phyloP scores from a whole-genome alignment of 2,329 filamentous ascomycete species.

The Zymoseptoria pseudotritici region DNA sequence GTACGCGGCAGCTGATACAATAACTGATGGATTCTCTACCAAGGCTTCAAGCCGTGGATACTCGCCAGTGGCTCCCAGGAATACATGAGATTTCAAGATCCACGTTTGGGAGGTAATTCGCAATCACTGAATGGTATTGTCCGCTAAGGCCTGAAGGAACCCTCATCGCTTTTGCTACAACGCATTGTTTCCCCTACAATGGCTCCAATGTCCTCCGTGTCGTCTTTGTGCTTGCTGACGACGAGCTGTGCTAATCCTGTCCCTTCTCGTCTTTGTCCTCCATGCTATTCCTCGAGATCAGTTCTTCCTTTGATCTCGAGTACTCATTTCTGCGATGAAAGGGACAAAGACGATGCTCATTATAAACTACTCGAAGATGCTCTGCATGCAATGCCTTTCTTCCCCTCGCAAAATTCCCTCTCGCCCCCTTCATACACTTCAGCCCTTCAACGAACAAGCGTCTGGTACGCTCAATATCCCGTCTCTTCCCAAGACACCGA shows the following conservation, averaged over 20 bases:
- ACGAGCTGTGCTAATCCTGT: neutral
- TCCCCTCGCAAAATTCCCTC: neutral
- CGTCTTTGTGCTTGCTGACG: neutral
- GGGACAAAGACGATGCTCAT: neutral
- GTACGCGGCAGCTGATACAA: no score
- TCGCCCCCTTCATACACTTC: neutral
- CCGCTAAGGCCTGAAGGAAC: neutral
- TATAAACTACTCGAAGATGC: neutral
- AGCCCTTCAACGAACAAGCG: neutral
- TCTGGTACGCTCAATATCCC: neutral
- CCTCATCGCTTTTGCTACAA: neutral
- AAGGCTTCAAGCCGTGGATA: no score
- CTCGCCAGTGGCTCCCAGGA: neutral
- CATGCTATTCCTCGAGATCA: neutral
- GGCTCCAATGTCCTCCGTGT: neutral
- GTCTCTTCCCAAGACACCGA: neutral
- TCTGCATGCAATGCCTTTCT: neutral
- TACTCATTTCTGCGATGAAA: neutral
- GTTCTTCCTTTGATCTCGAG: neutral
- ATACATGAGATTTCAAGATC: no score
- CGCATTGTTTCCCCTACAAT: neutral
- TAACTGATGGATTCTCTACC: no score
- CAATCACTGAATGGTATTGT: neutral
- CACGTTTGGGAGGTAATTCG: no score
- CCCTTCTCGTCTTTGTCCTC: neutral